Evolutionary conservation across 345 rosid genomes (phyloP).

Genomic region (Isatis tinctoria): DNA sequence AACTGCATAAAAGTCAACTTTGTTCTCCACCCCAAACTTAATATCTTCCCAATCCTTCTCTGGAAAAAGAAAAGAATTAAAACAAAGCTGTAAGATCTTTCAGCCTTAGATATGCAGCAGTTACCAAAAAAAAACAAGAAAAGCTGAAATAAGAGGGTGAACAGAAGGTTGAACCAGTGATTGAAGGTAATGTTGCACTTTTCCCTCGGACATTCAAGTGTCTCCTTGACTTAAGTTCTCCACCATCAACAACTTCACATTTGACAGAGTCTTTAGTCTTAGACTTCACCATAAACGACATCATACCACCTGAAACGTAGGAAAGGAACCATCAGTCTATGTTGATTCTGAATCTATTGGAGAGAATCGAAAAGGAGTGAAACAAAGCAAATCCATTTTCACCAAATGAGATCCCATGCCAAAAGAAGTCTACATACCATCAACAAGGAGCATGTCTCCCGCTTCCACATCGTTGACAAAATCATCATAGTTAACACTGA

Average conservation of each 20-base stretch:
- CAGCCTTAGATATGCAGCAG: not conserved
- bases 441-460: constrained; percentile 99
- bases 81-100: not conserved
- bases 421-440: constrained; percentile 52
- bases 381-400: not conserved
- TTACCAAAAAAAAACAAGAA: not conserved
- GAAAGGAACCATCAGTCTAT: constrained; percentile 14
- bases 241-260: constrained; percentile 97
- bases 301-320: constrained; percentile 82
- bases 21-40: constrained; percentile 93
- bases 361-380: not conserved
- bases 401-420: too few species aligned
- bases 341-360: not conserved
- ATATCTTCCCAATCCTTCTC: constrained; percentile 99
- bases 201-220: constrained; percentile 97
- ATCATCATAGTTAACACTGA: constrained; percentile 96
- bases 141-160: not conserved
- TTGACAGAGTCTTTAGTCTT: constrained; percentile 93
- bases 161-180: constrained; percentile 57
- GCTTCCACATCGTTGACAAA: constrained; percentile 88
- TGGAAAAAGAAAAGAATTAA: constrained; percentile 38
- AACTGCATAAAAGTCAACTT: constrained; percentile 96
- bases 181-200: constrained; percentile 96
- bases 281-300: constrained; percentile 85
- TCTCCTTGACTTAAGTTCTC: constrained; percentile 97